A percentile compares a stretch with the other conserved stretches of the same genome.
These are phyloP conservation scores for Aspergillus cejpii DNA, from an alignment of 2,329 filamentous ascomycete species.

Conservation along the genomic window DNA sequence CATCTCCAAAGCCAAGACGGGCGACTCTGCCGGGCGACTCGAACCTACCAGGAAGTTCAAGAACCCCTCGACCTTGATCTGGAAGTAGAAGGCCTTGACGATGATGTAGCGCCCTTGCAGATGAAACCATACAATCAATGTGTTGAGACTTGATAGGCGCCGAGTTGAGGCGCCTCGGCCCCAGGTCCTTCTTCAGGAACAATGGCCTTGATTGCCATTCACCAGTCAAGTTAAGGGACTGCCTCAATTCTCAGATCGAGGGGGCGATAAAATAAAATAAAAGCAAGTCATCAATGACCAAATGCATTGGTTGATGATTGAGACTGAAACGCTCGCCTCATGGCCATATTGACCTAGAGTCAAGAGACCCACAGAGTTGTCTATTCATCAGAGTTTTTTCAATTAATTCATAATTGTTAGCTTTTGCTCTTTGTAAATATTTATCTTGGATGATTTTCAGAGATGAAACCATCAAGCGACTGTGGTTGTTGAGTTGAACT, in stretches of 20 bases:
- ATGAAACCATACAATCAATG: not conserved
- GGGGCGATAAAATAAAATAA: no score
- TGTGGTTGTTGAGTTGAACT: no score
- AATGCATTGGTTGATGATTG: not conserved
- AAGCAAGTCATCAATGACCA: not conserved
- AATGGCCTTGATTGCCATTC: not conserved
- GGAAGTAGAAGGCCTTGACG: not conserved
- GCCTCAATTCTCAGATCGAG: no score
- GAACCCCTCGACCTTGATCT: not conserved
- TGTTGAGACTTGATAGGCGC: not conserved
- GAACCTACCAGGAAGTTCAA: constrained; percentile 4
- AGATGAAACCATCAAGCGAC: no score
- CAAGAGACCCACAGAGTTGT: constrained; percentile 3
- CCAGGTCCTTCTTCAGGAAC: not conserved
- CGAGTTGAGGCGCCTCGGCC: not conserved
- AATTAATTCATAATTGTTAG: no score
- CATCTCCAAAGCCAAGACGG: constrained; percentile 10
- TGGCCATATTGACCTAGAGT: constrained; percentile 3
- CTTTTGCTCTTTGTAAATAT: no score
- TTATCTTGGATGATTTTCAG: no score
- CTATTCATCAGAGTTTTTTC: not conserved
- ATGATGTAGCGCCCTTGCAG: not conserved
- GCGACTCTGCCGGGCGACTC: constrained; percentile 3
- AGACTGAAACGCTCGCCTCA: constrained; percentile 5
- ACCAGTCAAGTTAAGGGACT: no score